A percentile compares a stretch with the other conserved stretches of the same genome.
phyloP scores from a whole-genome alignment of 1,284 basidiomycete genomes.

The Cryptococcus deneoformans region DNA sequence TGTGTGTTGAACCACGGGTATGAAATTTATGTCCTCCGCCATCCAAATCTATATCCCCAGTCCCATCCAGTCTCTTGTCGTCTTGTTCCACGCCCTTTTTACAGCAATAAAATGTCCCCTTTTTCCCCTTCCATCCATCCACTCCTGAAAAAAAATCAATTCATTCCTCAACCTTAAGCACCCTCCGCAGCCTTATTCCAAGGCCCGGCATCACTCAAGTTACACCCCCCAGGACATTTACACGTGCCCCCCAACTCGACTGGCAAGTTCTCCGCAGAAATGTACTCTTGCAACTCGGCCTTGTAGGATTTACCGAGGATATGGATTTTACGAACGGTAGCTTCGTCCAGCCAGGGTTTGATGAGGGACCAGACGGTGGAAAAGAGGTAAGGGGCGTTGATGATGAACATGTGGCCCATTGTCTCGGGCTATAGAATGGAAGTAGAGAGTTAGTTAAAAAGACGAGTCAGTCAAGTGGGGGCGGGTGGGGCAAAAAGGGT shows the following conservation, averaged over 20 bases:
- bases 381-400: constrained; percentile 90
- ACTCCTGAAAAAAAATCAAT: not conserved
- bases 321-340: constrained; percentile 88
- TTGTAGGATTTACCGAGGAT: constrained; percentile 71
- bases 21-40: too few relatives aligned
- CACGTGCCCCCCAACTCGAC: constrained; percentile 81
- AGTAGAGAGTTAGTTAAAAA: not conserved
- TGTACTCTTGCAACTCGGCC: constrained; percentile 70
- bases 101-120: too few relatives aligned
- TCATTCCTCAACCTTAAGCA: not conserved
- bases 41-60: too few relatives aligned
- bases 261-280: constrained; percentile 79
- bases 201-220: constrained; percentile 85
- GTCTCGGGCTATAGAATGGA: constrained; percentile 65
- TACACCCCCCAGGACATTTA: constrained; percentile 69
- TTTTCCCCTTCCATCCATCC: too few relatives aligned
- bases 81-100: too few relatives aligned
- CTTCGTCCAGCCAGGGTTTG: constrained; percentile 93
- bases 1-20: too few relatives aligned
- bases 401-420: constrained; percentile 96
- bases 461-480: not conserved
- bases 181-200: constrained; percentile 58
- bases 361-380: constrained; percentile 83
- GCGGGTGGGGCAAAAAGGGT: too few relatives aligned
- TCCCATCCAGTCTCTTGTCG: too few relatives aligned